Conservation (phyloP, 257 asterid genomes). For the Plantago major region DNA sequence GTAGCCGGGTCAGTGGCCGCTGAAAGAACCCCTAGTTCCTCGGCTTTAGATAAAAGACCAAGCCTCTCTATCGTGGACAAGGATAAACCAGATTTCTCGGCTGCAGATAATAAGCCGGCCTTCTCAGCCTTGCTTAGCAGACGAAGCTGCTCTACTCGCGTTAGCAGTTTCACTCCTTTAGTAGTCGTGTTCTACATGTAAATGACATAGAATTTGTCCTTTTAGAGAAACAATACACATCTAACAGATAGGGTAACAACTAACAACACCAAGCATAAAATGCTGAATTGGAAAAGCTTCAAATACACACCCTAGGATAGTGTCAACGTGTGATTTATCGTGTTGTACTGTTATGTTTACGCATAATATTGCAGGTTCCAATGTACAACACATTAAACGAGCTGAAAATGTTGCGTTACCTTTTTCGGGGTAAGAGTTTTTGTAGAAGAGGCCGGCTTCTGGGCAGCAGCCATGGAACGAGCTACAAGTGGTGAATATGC, state of each 20-base stretch:
- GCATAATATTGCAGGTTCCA: too few species aligned
- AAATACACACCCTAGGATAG: too few species aligned
- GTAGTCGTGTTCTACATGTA: slow-evolving; percentile 38
- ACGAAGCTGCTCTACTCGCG: slow-evolving; percentile 85
- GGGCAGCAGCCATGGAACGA: slow-evolving; percentile 69
- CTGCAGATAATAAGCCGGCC: slow-evolving; percentile 82
- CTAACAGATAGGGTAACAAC: neutral
- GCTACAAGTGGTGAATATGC: slow-evolving; percentile 43
- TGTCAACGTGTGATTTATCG: too few species aligned
- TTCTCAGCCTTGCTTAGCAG: slow-evolving; percentile 88
- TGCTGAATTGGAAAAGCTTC: too few species aligned
- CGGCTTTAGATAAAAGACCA: slow-evolving; percentile 83
- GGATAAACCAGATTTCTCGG: slow-evolving; percentile 78
- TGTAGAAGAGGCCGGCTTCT: slow-evolving; percentile 47
- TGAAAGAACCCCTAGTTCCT: slow-evolving; percentile 78
- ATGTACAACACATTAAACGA: too few species aligned
- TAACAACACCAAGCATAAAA: neutral
- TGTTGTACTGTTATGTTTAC: too few species aligned
- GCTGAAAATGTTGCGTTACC: slow-evolving; percentile 26
- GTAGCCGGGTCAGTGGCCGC: slow-evolving; percentile 79
- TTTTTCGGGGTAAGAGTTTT: slow-evolving; percentile 55
- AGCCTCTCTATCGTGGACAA: slow-evolving; percentile 68
- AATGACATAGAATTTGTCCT: neutral
- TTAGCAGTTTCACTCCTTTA: slow-evolving; percentile 49
- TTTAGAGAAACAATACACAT: neutral